A percentile compares a stretch with the other conserved stretches of the same genome.
Evolutionary conservation across 768 basidiomycete genomes (phyloP).

Genomic region (Rhizopogon vinicolor): DNA sequence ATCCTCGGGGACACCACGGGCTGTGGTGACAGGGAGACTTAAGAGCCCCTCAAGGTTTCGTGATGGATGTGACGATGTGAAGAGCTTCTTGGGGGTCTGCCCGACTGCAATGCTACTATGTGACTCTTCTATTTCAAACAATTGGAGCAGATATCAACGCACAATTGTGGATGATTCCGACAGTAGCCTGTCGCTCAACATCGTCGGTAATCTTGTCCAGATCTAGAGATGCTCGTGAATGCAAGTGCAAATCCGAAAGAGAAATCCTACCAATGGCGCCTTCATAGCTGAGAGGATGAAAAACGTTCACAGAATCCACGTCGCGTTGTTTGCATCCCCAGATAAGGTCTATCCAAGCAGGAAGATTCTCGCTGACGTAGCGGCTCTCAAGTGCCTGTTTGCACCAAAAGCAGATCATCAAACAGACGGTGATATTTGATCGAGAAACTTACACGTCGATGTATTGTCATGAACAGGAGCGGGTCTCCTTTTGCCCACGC

Average conservation of each 20-base stretch:
- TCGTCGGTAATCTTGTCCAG: slow-evolving; percentile 83
- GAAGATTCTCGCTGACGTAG: slow-evolving; percentile 78
- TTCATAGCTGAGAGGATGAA: slow-evolving; percentile 92
- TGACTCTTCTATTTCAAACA: neutral
- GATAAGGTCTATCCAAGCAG: slow-evolving; percentile 90
- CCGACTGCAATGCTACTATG: slow-evolving; percentile 51
- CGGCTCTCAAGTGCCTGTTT: slow-evolving; percentile 81
- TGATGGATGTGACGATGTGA: slow-evolving; percentile 68
- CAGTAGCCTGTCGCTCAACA: slow-evolving; percentile 85
- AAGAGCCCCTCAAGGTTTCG: slow-evolving; percentile 69
- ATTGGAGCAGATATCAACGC: slow-evolving; percentile 13
- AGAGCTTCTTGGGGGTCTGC: slow-evolving; percentile 88
- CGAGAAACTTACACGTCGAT: slow-evolving; percentile 55
- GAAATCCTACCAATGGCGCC: slow-evolving; percentile 66
- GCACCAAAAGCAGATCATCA: neutral
- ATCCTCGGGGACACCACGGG: slow-evolving; percentile 84
- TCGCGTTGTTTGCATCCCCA: slow-evolving; percentile 90
- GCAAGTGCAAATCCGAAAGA: neutral
- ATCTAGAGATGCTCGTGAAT: slow-evolving; percentile 38
- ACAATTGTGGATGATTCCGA: slow-evolving; percentile 96
- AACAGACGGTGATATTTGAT: neutral
- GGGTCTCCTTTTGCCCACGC: slow-evolving; percentile 88
- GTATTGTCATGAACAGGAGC: slow-evolving; percentile 72
- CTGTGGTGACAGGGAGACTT: slow-evolving; percentile 63
- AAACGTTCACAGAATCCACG: slow-evolving; percentile 71